Base-by-base conservation (phyloP, 805 yeast species). In the Millerago galiae region DNA sequence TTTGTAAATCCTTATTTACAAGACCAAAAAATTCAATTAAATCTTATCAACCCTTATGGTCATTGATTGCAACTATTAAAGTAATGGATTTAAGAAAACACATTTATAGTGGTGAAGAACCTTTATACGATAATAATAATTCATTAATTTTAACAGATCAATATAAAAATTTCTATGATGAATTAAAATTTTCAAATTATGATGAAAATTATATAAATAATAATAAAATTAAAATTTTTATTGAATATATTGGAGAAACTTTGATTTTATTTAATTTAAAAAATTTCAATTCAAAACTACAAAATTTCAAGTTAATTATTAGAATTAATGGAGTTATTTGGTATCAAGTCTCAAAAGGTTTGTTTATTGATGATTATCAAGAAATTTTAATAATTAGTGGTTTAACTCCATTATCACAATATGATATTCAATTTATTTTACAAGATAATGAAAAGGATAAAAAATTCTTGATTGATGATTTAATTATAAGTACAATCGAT, bases 251-350 rank as follows among this genome's bases (percentile, higher is more conserved):
- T 13, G 76, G 77, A 17, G 72, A 75, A 29, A 75, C 78, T 9
- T 60, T 75, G 16, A 64, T 77, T 30, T 73, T 74, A 2, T 74
- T 76, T 49, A 77, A 72, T 45, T 58, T 77, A 28, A 66, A 70
- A 38, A 69, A 74, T 39, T 68, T 68, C 15, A 56, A 59, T 35
- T 42, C 45, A n/a, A 42, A 38, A 12, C 17, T 42, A 24, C 45
- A 42, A 24, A 64, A 67, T 42, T 68, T 70, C 38, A 71, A 62
- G 42, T 55, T 72, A 6, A 62, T 67, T 36, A 71, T 70, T 11
- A 61, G 67, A 42, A 86, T 82, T 5, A 81, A 82, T 52, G 87
- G 86, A 17, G 71, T 81, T 17, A 69, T 75, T 12, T 82, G 89
- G 89, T 74, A 79, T 21, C 86, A 80, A 53, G 77, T 78, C 2